Base-by-base conservation (phyloP, 176 grass and related monocot genomes). In the Alopecurus myosuroides region DNA sequence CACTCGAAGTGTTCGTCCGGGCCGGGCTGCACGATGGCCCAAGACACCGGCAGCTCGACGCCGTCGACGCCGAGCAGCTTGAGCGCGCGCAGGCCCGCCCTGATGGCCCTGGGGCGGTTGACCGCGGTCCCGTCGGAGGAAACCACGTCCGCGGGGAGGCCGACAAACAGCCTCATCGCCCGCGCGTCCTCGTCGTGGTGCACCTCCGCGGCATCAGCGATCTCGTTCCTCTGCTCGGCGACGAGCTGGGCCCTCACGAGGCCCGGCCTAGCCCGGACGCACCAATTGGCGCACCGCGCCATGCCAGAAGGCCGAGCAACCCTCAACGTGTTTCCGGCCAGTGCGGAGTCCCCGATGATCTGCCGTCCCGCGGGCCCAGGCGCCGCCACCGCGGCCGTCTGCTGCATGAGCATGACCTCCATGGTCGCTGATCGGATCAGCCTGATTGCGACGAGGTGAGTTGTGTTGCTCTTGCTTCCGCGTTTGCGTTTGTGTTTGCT, bases 1-100 rank as follows among this genome's bases (percentile, higher is more conserved):
- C 91, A 95, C 73, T 49, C 41, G 79, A 93, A 91, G 67, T 46
- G 6, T 1, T 88, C 87, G 2, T 77, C 62, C 17, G 89, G 78
- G 28, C 82, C 69, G 2, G 88, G 88, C 86, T 95, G 90, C 44
- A 20, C 87, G 55, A 93, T 76, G 7, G 91, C 78, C 96, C 96
- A 98, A 28, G 84, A 95, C 34, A 95, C 80, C 1, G 91, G 96
- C 42, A 98, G 85, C 67, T 98, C 93, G 33, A 95, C 93, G 64
- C 96, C 93, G 15, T 88, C 48, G 13, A 80, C 93, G 41, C 93
- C 93, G 10, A 95, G 87, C 28, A 98, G 93, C 50, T 88, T 76
- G 0, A 98, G 80, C 10, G 96, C 93, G 0, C 96, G 92, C 3
- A 98, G 63, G 12, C 93, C 96, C 3, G 87, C 87, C 11, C 66